These are phyloP conservation scores for Hymenoscyphus linearis DNA, from an alignment of 2,329 filamentous ascomycete species.

Conservation along the genomic window DNA sequence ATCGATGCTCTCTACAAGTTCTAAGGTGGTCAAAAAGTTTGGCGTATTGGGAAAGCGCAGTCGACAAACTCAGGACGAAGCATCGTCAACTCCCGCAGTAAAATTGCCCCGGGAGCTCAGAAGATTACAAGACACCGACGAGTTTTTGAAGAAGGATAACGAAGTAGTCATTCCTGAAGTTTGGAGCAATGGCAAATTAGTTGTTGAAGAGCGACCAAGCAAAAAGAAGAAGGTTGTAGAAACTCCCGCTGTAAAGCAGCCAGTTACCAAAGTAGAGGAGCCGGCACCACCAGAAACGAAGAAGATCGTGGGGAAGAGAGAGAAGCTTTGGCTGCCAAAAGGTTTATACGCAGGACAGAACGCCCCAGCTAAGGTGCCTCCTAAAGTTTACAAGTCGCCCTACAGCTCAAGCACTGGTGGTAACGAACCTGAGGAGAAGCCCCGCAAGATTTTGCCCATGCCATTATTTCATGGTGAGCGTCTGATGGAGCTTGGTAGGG, in stretches of 20 bases:
- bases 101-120: constrained; percentile 52
- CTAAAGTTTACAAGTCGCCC: not conserved
- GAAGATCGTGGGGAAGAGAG: constrained; percentile 32
- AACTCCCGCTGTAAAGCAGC: constrained; percentile 19
- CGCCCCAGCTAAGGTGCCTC: not conserved
- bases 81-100: constrained; percentile 35
- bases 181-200: constrained; percentile 61
- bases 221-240: constrained; percentile 34
- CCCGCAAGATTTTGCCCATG: constrained; percentile 53
- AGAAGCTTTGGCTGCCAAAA: constrained; percentile 60
- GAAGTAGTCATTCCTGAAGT: constrained; percentile 52
- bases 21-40: constrained; percentile 42
- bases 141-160: constrained; percentile 54
- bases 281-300: constrained; percentile 18
- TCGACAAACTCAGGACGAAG: constrained; percentile 45
- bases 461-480: constrained; percentile 75
- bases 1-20: constrained; percentile 41
- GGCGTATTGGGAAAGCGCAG: constrained; percentile 56
- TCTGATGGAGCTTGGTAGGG: constrained; percentile 63
- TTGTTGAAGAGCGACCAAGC: constrained; percentile 37
- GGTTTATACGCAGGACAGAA: constrained; percentile 86
- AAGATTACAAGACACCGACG: constrained; percentile 57
- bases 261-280: constrained; percentile 7
- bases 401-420: constrained; percentile 33
- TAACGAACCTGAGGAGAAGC: constrained; percentile 41